Base-by-base conservation (phyloP, 208 protist species). In the Balamuthia mandrillaris region DNA sequence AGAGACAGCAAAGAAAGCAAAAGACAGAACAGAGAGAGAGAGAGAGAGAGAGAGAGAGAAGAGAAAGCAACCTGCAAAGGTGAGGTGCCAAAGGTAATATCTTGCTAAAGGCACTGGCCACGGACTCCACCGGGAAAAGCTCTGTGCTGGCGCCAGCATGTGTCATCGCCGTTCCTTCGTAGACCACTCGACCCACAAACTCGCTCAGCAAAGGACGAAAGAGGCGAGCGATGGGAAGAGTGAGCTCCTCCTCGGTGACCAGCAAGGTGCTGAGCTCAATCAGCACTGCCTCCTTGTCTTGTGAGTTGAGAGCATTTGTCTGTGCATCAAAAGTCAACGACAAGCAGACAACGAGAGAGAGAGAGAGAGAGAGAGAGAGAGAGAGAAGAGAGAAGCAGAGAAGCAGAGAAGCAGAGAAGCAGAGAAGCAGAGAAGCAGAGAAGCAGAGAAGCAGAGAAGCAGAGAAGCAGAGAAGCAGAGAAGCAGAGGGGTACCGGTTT, bases 201-300 rank as follows among this genome's bases (percentile, higher is more conserved):
- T 81, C 74, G 24, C 18, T 33, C 74, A 81, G n/a, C 14, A 81
- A 44, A 39, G 74, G 74, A 18, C 74, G 58, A 35, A 58, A 81
- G 35, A 81, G 74, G 18, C 63, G 74, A 21, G 51, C 74, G 9
- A 81, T 81, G 16, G 49, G 35, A n/a, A 61, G 33, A 12, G 74
- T 81, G 21, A 81, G 3, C 24, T 60, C 52, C 5, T 60, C 52
- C 24, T 27, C 52, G 35, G 37, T 31, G 45, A 81, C 52, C 49
- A 81, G 72, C 44, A 60, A 21, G 14, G 29, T 42, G 29, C 45
- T 61, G 18, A 61, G 7, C n/a, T 9, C 52, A 51, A 31, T 72
- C 63, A 72, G 47, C 24, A 33, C 24, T 41, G 27, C 61, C 7
- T 54, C 35, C 72, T 63, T 63, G 16, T 81, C 72, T 39, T 61